Base-by-base conservation (phyloP, 352 stramenopile genomes). In the Blastocystis sp. region DNA sequence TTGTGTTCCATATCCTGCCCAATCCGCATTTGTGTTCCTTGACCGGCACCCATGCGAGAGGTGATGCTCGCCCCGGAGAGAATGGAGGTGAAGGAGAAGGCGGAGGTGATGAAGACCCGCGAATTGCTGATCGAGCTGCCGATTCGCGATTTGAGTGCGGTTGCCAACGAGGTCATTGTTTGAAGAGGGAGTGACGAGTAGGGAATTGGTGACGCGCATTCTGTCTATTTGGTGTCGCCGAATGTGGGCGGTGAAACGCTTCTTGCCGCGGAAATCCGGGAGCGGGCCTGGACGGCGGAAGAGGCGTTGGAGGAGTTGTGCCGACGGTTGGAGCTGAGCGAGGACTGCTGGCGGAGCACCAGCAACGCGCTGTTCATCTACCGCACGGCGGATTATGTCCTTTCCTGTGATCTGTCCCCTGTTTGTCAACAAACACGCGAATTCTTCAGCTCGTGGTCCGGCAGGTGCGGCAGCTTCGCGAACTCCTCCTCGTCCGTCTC, bases 361-460 rank as follows among this genome's bases (percentile, higher is more conserved):
- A 24, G 66, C 19, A 60, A 57, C 19, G 71, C n/a, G 10, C 17
- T 81, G 28, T 81, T 81, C 21, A 54, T 65, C 42, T 81, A 63
- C 24, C 71, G 71, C 24, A 63, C 48, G 11, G 38, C 48, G 21
- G 71, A 81, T 6, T 81, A 81, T 81, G 4, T n/a, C 54, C 34
- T 81, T 34, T 65, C 21, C 42, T 11, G 21, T 81, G 64, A 43
- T 43, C 52, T 48, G 38, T 74, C 34, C 21, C 24, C 9, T 74
- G 17, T n/a, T 81, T 2, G 64, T 24, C 24, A 60, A 63, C 17
- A 79, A 79, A 59, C 48, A 65, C 24, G 48, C 48, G 19, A 65
- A 65, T 21, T 21, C 71, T 81, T 81, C 43, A 65, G 48, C 28
- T 81, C 42, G 21, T 65, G 42, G 1, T 81, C 71, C 28, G 28